Evolutionary conservation across 345 rosid species (phyloP).

Genomic region (Lenwebbia sp.): DNA sequence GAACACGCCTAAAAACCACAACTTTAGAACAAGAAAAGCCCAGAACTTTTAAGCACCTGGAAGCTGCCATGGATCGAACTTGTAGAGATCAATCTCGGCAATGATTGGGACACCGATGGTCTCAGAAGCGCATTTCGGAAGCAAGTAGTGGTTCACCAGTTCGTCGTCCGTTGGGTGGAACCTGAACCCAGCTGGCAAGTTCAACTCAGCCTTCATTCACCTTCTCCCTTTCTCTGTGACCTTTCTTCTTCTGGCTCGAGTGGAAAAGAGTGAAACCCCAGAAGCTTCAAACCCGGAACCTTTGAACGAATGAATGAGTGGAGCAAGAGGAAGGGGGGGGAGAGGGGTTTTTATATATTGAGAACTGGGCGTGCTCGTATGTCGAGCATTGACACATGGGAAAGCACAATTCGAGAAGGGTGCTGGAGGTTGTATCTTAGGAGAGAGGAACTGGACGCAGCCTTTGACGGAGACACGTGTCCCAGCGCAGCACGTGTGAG

Average conservation of each 20-base stretch:
- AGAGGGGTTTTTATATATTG: not conserved
- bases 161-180: conserved; percentile 96
- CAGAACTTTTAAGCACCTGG: conserved; percentile 38
- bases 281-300: not conserved
- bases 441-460: not conserved
- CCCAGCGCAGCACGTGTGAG: not conserved
- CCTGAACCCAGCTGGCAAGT: conserved; percentile 84
- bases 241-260: not conserved
- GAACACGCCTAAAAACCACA: not conserved
- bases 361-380: not conserved
- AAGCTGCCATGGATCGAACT: conserved; percentile 85
- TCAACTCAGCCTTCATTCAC: conserved; percentile 18
- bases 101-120: conserved; percentile 55
- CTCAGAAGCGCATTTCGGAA: conserved; percentile 52
- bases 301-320: not conserved
- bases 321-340: not conserved
- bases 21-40: not conserved
- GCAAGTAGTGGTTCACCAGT: conserved; percentile 62
- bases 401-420: not conserved
- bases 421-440: not conserved
- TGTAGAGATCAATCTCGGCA: conserved; percentile 82
- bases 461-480: not conserved
- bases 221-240: not conserved
- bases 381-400: not conserved
- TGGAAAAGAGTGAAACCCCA: not conserved